Evolutionary conservation across 1,139 yeast genomes (phyloP), one percentile per base, ranked within the genome.

Genomic region (Saccharomycopsis hybrid): DNA sequence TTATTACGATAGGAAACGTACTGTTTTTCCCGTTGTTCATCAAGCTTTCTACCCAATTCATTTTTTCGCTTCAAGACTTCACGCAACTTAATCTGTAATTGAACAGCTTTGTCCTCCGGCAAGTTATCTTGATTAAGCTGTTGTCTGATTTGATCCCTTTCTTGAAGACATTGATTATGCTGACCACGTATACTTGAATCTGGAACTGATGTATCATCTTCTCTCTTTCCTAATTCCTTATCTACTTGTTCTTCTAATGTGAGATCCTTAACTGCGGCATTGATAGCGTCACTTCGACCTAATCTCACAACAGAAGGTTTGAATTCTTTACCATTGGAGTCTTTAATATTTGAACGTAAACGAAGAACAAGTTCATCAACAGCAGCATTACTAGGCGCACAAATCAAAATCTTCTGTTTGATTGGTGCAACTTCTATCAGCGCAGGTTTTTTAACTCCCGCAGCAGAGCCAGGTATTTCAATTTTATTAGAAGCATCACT

Each of bases 331-430:
- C 96, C 96, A 28, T 70, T 67, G 2, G 76, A 65, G 53, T 78
- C 76, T 45, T 68, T 66, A 2, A 90, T 81, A 2, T 97, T 97
- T 33, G 72, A 74, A 57, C 85, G 80, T 54, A 94, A 69, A 64
- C 99, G 82, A 27, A 90, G 60, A n/a, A 90, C 95, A 57, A 94
- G 73, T 62, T 94, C 98, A 68, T 94, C 99, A 5, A 94, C 97
- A 7, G 99, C 99, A 0, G 99, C 99, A 69, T 94, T 94, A 64
- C 97, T 88, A 2, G 99, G 99, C 1, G 98, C 98, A 76, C 98
- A 94, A 32, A 94, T 81, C 49, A 94, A 70, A 2, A 94, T 78
- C 53, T 81, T 77, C 49, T 71, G 72, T 37, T 75, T 77, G 5
- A 59, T 51, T 1, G 60, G 45, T 25, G 13, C 54, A 58, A 43